These are phyloP conservation scores for Eucalyptus microcorys DNA, from an alignment of 345 rosid genomes.

Conservation along the genomic window DNA sequence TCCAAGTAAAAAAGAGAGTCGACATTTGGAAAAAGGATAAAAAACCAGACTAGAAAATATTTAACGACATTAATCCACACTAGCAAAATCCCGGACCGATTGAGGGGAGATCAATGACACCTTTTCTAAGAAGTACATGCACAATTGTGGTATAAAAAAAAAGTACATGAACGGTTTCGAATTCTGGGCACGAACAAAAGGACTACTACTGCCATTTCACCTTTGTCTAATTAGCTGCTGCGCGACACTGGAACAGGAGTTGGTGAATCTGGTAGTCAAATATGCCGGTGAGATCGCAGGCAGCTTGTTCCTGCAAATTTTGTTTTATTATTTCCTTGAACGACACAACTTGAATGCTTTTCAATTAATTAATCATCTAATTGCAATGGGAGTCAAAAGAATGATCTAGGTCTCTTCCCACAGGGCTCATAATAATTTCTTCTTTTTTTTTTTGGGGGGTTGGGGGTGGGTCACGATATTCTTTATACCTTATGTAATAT, in stretches of 20 bases:
- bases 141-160: background rate
- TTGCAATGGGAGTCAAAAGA: background rate
- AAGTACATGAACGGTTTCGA: background rate
- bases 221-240: background rate
- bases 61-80: background rate
- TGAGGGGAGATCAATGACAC: background rate
- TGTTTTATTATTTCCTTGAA: background rate
- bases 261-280: background rate
- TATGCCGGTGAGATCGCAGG: background rate
- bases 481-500: background rate
- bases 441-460: background rate
- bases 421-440: background rate
- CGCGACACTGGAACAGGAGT: background rate
- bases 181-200: background rate
- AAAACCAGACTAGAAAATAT: background rate
- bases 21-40: background rate
- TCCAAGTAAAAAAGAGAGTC: background rate
- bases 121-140: background rate
- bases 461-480: background rate
- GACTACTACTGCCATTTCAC: background rate
- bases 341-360: background rate
- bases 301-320: background rate
- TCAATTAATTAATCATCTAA: background rate
- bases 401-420: background rate
- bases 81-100: background rate